These are phyloP conservation scores for Periconia digitata DNA, from an alignment of 2,329 filamentous ascomycete genomes.

Conservation along the genomic window DNA sequence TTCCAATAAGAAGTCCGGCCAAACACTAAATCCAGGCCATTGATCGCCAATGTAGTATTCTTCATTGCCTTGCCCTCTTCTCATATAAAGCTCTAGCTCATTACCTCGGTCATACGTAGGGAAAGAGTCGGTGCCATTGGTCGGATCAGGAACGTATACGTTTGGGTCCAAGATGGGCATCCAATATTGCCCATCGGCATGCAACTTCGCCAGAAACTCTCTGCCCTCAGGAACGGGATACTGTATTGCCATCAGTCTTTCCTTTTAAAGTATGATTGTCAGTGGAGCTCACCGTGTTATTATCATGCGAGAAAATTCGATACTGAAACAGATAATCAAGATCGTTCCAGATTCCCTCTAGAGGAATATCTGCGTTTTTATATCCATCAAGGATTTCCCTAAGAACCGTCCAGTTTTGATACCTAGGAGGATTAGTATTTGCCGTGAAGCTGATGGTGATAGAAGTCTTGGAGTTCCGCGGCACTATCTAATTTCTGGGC, in stretches of 20 bases:
- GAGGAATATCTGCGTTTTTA: conserved; percentile 54
- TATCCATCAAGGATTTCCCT: conserved; percentile 49
- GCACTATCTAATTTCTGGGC: too few species aligned
- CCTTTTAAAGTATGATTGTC: too few species aligned
- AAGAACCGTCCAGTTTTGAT: conserved; percentile 53
- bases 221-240: conserved; percentile 51
- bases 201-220: conserved; percentile 51
- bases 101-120: conserved; percentile 50
- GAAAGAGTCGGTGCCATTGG: conserved; percentile 60
- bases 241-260: too few species aligned
- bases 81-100: conserved; percentile 48
- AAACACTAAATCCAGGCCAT: conserved; percentile 60
- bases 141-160: conserved; percentile 68
- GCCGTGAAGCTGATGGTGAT: too few species aligned
- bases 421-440: too few species aligned
- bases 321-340: conserved; percentile 44
- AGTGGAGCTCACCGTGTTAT: conserved; percentile 34
- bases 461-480: too few species aligned
- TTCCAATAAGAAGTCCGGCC: conserved; percentile 59
- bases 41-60: conserved; percentile 53
- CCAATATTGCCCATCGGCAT: conserved; percentile 55
- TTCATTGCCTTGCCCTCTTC: conserved; percentile 47
- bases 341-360: conserved; percentile 42
- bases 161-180: conserved; percentile 60
- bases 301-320: conserved; percentile 57